Evolutionary conservation across 2,329 filamentous ascomycete species (phyloP), one percentile per base, ranked within the genome.

Genomic region (Colletotrichum godetiae): DNA sequence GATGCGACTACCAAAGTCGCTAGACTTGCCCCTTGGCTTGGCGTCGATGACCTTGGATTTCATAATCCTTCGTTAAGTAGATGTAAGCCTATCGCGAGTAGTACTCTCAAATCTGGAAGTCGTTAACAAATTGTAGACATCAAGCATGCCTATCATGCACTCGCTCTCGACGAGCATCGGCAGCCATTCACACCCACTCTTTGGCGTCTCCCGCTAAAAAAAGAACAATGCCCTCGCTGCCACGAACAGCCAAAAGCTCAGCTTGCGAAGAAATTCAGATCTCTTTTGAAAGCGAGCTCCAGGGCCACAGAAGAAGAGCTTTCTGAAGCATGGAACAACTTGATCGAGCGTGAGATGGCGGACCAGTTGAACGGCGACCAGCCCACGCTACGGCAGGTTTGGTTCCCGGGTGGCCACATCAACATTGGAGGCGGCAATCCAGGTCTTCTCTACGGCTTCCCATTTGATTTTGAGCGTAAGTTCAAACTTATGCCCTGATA

Each of bases 371-470:
- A 49, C 0, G 52, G n/a, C 0, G 24, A 10, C 6, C 12, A 31
- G 1, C 53, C 68, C 5, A 4, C 70, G 10, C 27, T 75, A 5
- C 6, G 15, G 1, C 70, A 75, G 27, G 67, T 73, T 0, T 75
- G 73, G 73, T 75, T 75, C 24, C 70, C 70, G 1, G 73, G 73
- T 0, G 33, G 42, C 4, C 70, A 75, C 19, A 33, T 61, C 27
- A 73, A 73, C 22, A 46, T 75, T 19, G 70, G 70, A 2, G 70
- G 70, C 8, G 66, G 70, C 3, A 72, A 72, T 6, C 33, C 66
- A 0, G n/a, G 6, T 7, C 46, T 60, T 4, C 33, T 72, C 0
- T 5, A 15, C 5, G 53, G 59, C 1, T 49, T 27, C 2, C 15
- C 59, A 1, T 64, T 29, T 1, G 70, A 72, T 35, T 69, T 64